Evolutionary conservation across 2,329 filamentous ascomycete genomes (phyloP).

Genomic region (Chaetomium globosum): DNA sequence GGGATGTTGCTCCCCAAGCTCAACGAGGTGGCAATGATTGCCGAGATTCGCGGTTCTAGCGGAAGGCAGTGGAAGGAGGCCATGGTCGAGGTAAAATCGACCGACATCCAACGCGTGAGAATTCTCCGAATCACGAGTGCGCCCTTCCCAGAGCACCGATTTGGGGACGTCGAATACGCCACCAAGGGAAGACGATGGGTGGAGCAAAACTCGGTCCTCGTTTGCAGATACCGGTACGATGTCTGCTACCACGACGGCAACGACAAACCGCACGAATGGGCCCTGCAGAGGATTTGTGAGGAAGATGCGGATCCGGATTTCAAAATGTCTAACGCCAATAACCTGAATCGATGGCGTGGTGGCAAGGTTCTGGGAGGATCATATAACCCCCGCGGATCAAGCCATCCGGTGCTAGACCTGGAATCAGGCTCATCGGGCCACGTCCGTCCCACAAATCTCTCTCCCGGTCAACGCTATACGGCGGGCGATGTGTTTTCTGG

Average conservation of each 20-base stretch:
- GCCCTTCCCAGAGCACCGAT: conserved; percentile 47
- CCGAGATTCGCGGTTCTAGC: conserved; percentile 47
- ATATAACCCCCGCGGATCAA: conserved; percentile 39
- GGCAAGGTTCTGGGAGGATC: conserved; percentile 46
- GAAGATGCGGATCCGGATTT: conserved; percentile 36
- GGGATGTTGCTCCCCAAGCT: conserved; percentile 46
- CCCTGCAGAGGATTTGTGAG: conserved; percentile 39
- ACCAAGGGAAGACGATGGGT: conserved; percentile 33
- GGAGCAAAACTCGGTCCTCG: conserved; percentile 45
- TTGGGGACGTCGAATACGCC: conserved; percentile 32
- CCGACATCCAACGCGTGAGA: conserved; percentile 46
- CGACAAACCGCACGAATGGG: conserved; percentile 43
- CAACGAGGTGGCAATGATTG: conserved; percentile 51
- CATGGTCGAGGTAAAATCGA: conserved; percentile 47
- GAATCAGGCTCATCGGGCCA: conserved; percentile 26
- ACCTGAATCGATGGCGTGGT: conserved; percentile 46
- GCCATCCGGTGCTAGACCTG: conserved; percentile 35
- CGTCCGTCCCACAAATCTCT: neutral
- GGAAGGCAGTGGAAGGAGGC: conserved; percentile 41
- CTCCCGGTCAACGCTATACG: conserved; percentile 57
- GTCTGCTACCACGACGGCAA: conserved; percentile 40
- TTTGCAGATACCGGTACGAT: conserved; percentile 56
- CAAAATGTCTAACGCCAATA: conserved; percentile 38
- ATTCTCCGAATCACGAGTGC: conserved; percentile 59
- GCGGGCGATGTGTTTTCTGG: conserved; percentile 74